A percentile compares a stretch with the other conserved stretches of the same genome.
phyloP scores from a whole-genome alignment of 23 red algal species.

The Gracilaria domingensis region DNA sequence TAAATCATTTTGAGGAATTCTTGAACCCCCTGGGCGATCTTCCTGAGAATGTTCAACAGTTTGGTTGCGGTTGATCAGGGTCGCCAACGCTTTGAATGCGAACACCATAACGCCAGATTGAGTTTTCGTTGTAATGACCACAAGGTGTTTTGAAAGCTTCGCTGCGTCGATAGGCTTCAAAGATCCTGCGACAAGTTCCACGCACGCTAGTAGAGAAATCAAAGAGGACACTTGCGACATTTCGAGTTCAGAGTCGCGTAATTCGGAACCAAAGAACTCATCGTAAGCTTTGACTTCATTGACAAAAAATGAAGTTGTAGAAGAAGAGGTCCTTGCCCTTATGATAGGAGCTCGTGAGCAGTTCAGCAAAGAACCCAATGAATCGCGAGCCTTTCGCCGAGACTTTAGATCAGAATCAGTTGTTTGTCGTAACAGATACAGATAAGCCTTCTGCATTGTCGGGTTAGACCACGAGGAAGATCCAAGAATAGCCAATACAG shows the following conservation, averaged over 20 bases:
- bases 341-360: constrained; percentile 17
- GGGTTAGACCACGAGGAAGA: constrained; percentile 67
- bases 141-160: constrained; percentile 47
- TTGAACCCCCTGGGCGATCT: neutral
- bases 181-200: constrained; percentile 34
- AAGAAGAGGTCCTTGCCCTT: constrained; percentile 8
- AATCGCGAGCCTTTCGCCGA: constrained; percentile 43
- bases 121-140: constrained; percentile 52
- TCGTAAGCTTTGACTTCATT: constrained; percentile 43
- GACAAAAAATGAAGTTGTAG: constrained; percentile 39
- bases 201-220: constrained; percentile 32
- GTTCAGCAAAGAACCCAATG: constrained; percentile 41
- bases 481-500: constrained; percentile 56
- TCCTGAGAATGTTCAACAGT: neutral
- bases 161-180: constrained; percentile 57
- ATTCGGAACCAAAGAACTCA: constrained; percentile 7
- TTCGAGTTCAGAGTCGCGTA: constrained; percentile 6
- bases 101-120: constrained; percentile 34
- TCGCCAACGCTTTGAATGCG: constrained; percentile 43
- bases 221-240: constrained; percentile 9
- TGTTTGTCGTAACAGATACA: constrained; percentile 54
- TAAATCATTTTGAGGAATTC: constrained; percentile 39
- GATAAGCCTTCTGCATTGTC: constrained; percentile 58
- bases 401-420: constrained; percentile 54
- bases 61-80: constrained; percentile 20